Evolutionary conservation across 352 stramenopile genomes (phyloP).

Genomic region (Pythium rishiriense): DNA sequence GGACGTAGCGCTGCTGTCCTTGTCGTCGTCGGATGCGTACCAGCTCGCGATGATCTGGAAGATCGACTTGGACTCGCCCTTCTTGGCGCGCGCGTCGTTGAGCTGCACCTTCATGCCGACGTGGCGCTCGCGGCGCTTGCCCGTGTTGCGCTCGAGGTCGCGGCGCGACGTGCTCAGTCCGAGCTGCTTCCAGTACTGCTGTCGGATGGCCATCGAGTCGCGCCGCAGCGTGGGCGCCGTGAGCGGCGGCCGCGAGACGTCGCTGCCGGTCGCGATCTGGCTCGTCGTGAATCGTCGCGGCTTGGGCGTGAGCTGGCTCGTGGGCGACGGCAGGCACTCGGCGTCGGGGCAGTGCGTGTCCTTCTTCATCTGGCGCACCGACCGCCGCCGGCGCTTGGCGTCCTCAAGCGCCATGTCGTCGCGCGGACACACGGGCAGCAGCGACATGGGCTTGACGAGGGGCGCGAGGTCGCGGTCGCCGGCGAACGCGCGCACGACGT

Average conservation of each 20-base stretch:
- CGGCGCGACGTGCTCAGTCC: slow-evolving; percentile 78
- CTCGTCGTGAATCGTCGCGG: slow-evolving; percentile 18
- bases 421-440: slow-evolving; percentile 68
- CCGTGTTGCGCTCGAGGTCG: slow-evolving; percentile 79
- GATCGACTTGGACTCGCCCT: slow-evolving; percentile 57
- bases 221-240: slow-evolving; percentile 52
- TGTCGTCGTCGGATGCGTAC: slow-evolving; percentile 48
- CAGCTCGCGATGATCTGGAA: slow-evolving; percentile 84
- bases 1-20: slow-evolving; percentile 24
- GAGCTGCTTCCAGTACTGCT: slow-evolving; percentile 87
- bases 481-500: slow-evolving; percentile 32
- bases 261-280: slow-evolving; percentile 14
- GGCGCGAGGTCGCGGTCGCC: slow-evolving; percentile 24
- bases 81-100: slow-evolving; percentile 57
- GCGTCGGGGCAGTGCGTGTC: slow-evolving; percentile 46
- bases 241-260: slow-evolving; percentile 21
- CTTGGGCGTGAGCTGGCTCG: slow-evolving; percentile 35
- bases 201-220: slow-evolving; percentile 81
- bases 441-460: slow-evolving; percentile 75
- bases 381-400: slow-evolving; percentile 70
- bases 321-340: slow-evolving; percentile 54
- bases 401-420: slow-evolving; percentile 79
- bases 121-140: slow-evolving; percentile 55
- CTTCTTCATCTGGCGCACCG: slow-evolving; percentile 41
- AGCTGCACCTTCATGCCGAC: slow-evolving; percentile 76